Base-by-base conservation (phyloP, 306 rosid species). In the Quercus berberidifolia region DNA sequence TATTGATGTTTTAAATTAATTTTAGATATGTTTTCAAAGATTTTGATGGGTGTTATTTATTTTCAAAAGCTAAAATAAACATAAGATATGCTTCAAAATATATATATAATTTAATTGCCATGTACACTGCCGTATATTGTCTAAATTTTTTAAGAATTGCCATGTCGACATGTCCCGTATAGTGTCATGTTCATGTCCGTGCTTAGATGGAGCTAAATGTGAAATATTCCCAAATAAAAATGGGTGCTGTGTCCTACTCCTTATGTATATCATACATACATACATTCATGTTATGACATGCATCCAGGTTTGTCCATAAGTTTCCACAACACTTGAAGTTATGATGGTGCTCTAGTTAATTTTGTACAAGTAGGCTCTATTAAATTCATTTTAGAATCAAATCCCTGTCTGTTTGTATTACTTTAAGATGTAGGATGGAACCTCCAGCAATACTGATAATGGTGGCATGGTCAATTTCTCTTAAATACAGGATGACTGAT, bases 401-500 rank as follows among this genome's bases (percentile, higher is more conserved):
- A 12, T 62, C n/a, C 33, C 10, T 25, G 9, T 13, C 17, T 25
- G 10, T 14, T 31, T 30, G 59, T 64, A 63, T 62, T 71, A 60
- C 38, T 23, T 14, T 76, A 23, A 41, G 78, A 59, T 81, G 75
- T 73, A 63, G 57, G 75, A 70, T 65, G 79, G 58, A 23, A 26
- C 55, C 46, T 35, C 55, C 78, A 20, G 73, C 80, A 58, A 43
- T 80, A 79, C 72, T 75, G 74, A 78, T 55, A 52, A 55, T 38
- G 58, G 58, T 78, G 75, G 30, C 79, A 14, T 81, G 73, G 74
- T 18, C 81, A 64, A 46, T 83, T 74, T 78, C 41, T 87, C 77
- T 78, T 76, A 74, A 73, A 76, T 80, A 26, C 89, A 95, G 98
- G 88, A 82, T 76, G 68, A 82, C 87, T 81, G 99, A 93, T 80